Evolutionary conservation across 805 yeast genomes (phyloP), one percentile per base, ranked within the genome.

Genomic region (Yamadazyma endophytica): DNA sequence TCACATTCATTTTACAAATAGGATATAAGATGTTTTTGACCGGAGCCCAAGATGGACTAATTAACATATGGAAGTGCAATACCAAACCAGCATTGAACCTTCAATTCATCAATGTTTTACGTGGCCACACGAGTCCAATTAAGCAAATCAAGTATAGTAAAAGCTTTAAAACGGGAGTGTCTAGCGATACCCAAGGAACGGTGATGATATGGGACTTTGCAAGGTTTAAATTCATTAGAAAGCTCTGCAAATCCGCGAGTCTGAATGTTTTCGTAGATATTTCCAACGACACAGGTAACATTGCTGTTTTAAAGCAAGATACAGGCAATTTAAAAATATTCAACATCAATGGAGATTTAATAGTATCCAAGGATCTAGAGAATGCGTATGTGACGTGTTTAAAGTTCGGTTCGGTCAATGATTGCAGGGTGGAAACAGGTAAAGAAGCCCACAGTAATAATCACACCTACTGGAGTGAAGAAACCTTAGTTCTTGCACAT

Each of bases 171-270:
- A 50, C 70, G 3, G 60, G 81, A 7, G 38, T 80, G 9, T 72
- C 81, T 37, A 51, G 75, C 15, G 87, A 82, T 47, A 43, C 33
- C 0, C 58, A 50, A 6, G 90, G 94, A 1, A 51, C 52, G 2
- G 73, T 77, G 2, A 66, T 68, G 13, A 40, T 78, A 4, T 85
- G 95, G 90, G 86, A 85, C 44, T 42, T 77, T 23, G 66, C 77
- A 2, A 50, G 78, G 18, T 64, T 62, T 31, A 68, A 68, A 31
- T 65, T 70, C 25, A 68, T 82, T 3, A 54, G 84, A 34, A 48
- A 47, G 28, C 39, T 64, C 5, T 36, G 47, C 4, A 11, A 19
- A 28, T 40, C 50, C 9, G 26, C 27, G 22, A 37, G 50, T 5
- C 37, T 47, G 6, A 35, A 28, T 5, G 58, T 50, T 13, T 49